Percentiles rank a stretch among this genome's conserved stretches.
Conservation (phyloP, 495 filamentous ascomycete species). For the Cenococcum geophilum region DNA sequence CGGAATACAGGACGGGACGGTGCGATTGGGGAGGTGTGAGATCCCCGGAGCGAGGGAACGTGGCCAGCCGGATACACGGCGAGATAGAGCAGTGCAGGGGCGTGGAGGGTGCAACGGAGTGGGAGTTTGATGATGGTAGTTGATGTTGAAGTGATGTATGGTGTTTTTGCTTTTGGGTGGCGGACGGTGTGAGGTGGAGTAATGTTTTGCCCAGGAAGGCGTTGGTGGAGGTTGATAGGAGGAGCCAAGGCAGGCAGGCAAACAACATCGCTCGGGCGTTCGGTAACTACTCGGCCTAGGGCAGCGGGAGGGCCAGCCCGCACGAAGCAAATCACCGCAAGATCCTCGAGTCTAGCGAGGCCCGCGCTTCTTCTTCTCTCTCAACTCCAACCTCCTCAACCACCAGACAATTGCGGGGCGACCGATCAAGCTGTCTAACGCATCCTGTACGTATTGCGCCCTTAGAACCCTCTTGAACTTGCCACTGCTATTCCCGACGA, state of each 20-base stretch:
- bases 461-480: no score
- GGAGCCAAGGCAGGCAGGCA: no score
- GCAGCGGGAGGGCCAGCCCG: not conserved
- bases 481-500: no score
- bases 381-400: not conserved
- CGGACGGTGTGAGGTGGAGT: no score
- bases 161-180: not conserved
- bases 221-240: no score
- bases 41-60: not conserved
- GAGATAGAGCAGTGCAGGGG: not conserved
- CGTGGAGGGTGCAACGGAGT: no score
- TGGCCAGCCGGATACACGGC: not conserved
- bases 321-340: not conserved
- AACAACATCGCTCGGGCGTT: not conserved
- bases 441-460: not conserved
- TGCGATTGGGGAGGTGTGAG: constrained; percentile 1
- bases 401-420: not conserved
- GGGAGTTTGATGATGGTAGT: not conserved
- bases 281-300: not conserved
- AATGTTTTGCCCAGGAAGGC: no score
- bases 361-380: not conserved
- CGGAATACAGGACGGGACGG: constrained; percentile 11
- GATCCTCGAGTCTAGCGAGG: not conserved
- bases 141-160: not conserved
- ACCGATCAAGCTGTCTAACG: not conserved